Evolutionary conservation across 2,329 filamentous ascomycete genomes (phyloP).

Genomic region (Zymoseptoria brevis): DNA sequence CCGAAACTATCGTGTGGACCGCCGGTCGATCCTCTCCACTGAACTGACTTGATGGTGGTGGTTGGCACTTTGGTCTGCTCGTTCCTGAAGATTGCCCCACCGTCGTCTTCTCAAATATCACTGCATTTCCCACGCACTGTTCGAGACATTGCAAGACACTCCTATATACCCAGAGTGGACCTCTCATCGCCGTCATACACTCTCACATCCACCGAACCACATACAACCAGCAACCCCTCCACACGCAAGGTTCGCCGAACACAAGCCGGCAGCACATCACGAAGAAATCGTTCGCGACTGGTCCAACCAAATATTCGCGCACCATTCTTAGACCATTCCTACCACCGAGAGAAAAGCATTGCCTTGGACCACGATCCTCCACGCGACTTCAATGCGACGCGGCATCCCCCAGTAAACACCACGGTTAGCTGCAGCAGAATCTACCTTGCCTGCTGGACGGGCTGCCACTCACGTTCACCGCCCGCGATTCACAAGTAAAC

Average conservation of each 20-base stretch:
- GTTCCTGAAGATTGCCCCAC: neutral
- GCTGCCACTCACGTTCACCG: constrained; percentile 6
- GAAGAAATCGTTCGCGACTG: neutral
- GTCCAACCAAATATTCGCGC: neutral
- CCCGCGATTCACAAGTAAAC: neutral
- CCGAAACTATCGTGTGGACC: neutral
- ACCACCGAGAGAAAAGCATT: neutral
- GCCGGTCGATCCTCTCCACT: too few relatives aligned
- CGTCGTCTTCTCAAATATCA: neutral
- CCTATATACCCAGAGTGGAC: neutral
- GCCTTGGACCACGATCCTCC: neutral
- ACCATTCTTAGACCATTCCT: neutral
- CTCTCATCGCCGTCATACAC: neutral
- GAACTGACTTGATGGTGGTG: too few relatives aligned
- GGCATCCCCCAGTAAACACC: constrained; percentile 6
- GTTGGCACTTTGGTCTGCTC: neutral
- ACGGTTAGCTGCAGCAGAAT: constrained; percentile 9
- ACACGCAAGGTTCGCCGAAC: neutral
- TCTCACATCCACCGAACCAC: too few relatives aligned
- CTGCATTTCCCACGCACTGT: neutral
- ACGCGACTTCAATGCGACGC: constrained; percentile 7
- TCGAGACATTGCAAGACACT: neutral
- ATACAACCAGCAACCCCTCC: neutral
- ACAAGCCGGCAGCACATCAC: neutral
- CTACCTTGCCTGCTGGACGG: constrained; percentile 4